Conservation (phyloP, 306 rosid genomes). For the Vachellia pachyceras region DNA sequence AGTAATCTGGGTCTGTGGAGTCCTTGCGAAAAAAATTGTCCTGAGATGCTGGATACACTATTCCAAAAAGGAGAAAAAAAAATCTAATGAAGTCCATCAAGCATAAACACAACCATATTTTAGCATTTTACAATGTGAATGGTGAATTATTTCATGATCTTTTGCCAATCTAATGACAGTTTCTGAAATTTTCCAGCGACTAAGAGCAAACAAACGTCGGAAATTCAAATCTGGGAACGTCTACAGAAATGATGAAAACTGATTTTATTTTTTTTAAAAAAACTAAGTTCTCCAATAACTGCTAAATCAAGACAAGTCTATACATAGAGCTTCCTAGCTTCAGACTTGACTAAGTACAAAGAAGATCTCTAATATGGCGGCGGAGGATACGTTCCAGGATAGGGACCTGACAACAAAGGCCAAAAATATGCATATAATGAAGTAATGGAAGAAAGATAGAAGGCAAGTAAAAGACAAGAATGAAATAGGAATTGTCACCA, state of each 20-base stretch:
- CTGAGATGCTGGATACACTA: no score
- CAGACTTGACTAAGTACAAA: not conserved
- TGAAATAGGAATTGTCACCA: no score
- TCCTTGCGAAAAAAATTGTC: no score
- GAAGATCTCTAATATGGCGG: constrained; percentile 63
- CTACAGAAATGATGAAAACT: no score
- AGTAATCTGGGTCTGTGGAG: no score
- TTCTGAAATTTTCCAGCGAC: not conserved
- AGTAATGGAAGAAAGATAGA: not conserved
- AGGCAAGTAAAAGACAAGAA: not conserved
- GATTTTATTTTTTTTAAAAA: no score
- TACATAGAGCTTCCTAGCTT: no score
- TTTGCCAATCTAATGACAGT: not conserved
- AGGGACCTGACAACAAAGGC: constrained; percentile 42
- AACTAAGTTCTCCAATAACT: no score
- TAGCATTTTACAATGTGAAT: not conserved
- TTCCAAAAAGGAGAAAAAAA: no score
- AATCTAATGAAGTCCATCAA: not conserved
- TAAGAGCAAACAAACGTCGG: not conserved
- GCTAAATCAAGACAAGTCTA: no score
- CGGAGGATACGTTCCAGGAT: constrained; percentile 71
- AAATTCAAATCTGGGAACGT: no score
- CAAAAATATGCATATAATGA: not conserved
- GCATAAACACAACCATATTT: not conserved
- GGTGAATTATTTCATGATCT: not conserved